Evolutionary conservation across 1,284 basidiomycete genomes (phyloP).

Genomic region (Naganishia albida): DNA sequence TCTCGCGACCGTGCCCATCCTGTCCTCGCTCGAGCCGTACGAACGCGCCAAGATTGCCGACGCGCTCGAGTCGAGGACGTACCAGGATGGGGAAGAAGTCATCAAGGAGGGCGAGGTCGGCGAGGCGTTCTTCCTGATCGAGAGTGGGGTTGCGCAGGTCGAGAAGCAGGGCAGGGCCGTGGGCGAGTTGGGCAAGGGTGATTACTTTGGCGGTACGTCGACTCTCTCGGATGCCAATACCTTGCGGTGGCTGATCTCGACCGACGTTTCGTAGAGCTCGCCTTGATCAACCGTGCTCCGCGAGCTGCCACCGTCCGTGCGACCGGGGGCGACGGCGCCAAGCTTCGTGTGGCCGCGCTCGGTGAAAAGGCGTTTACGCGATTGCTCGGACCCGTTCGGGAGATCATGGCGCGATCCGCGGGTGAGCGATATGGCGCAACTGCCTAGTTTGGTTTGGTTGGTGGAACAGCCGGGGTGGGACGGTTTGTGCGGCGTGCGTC

Average conservation of each 20-base stretch:
- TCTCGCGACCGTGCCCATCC: slow-evolving; percentile 83
- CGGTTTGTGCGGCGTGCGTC: background rate
- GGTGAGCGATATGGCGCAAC: slow-evolving; percentile 51
- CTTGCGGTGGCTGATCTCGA: too few relatives aligned
- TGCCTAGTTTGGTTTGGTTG: background rate
- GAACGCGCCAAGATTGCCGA: slow-evolving; percentile 97
- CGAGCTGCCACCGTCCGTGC: slow-evolving; percentile 94
- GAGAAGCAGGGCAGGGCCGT: slow-evolving; percentile 75
- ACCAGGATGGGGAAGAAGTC: slow-evolving; percentile 79
- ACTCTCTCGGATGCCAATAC: too few relatives aligned
- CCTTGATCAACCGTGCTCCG: slow-evolving; percentile 78
- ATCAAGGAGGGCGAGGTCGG: slow-evolving; percentile 92
- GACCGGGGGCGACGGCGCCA: slow-evolving; percentile 52
- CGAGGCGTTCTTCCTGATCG: slow-evolving; percentile 95
- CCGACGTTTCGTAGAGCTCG: slow-evolving; percentile 64
- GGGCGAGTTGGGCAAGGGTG: slow-evolving; percentile 77
- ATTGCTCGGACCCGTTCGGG: slow-evolving; percentile 73
- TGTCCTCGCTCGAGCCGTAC: slow-evolving; percentile 78
- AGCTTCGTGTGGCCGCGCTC: slow-evolving; percentile 87
- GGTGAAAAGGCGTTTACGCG: slow-evolving; percentile 93
- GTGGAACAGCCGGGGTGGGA: background rate
- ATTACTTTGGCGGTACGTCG: slow-evolving; percentile 92
- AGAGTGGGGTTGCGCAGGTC: slow-evolving; percentile 86
- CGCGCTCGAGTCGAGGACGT: slow-evolving; percentile 81
- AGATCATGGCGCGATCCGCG: slow-evolving; percentile 55